Evolutionary conservation across 495 filamentous ascomycete species (phyloP).

Genomic region (Ramalina peruviana): DNA sequence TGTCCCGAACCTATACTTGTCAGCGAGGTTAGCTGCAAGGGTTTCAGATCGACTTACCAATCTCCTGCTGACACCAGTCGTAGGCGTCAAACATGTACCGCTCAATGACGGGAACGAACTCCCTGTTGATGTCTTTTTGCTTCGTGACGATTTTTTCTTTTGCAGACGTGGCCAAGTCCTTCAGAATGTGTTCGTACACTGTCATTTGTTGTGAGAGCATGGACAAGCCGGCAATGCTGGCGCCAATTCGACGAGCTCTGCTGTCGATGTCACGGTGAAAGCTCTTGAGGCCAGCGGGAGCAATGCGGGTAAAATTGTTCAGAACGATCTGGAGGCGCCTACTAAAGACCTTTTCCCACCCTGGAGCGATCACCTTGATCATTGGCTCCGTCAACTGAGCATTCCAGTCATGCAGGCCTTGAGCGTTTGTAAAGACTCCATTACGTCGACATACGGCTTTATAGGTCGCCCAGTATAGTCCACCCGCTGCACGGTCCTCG

Average conservation of each 20-base stretch:
- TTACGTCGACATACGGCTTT: constrained; percentile 44
- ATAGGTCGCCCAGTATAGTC: constrained; percentile 42
- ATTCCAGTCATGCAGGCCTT: constrained; percentile 14
- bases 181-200: constrained; percentile 27
- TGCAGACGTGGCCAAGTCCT: constrained; percentile 19
- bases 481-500: constrained; percentile 28
- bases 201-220: constrained; percentile 32
- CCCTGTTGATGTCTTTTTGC: constrained; percentile 43
- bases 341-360: constrained; percentile 45
- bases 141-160: constrained; percentile 23
- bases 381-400: constrained; percentile 35
- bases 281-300: constrained; percentile 15
- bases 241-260: constrained; percentile 24
- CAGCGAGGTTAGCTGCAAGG: not conserved
- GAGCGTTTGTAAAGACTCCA: constrained; percentile 25
- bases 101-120: constrained; percentile 39
- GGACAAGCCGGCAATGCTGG: constrained; percentile 22
- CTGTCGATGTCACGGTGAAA: constrained; percentile 32
- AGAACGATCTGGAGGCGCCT: constrained; percentile 27
- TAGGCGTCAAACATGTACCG: constrained; percentile 35
- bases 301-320: constrained; percentile 14
- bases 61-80: constrained; percentile 27
- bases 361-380: constrained; percentile 32
- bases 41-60: constrained; percentile 19
- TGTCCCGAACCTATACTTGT: constrained; percentile 27